Percentiles rank a stretch among this genome's conserved stretches.
Conservation (phyloP, 2,329 filamentous ascomycete genomes). For the Talaromyces islandicus region DNA sequence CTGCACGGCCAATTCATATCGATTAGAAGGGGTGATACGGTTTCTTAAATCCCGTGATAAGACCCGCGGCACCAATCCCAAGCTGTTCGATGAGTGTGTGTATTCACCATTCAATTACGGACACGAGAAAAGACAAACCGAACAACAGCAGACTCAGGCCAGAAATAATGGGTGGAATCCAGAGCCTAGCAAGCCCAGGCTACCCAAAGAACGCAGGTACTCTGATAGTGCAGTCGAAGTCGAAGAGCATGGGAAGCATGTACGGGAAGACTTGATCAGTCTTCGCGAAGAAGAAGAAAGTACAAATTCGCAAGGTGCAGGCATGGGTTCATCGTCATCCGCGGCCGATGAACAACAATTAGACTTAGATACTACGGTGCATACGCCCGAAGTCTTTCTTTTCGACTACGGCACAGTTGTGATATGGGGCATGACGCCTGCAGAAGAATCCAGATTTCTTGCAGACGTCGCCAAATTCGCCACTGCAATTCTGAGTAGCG, state of each 20-base stretch:
- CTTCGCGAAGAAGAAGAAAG: constrained; percentile 45
- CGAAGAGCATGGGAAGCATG: constrained; percentile 51
- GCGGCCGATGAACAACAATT: constrained; percentile 33
- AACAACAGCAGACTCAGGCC: constrained; percentile 15
- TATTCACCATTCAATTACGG: constrained; percentile 89
- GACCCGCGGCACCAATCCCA: constrained; percentile 73
- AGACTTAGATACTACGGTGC: constrained; percentile 81
- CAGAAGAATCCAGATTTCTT: constrained; percentile 82
- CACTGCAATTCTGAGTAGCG: constrained; percentile 76
- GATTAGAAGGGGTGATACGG: constrained; percentile 81
- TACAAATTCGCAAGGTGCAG: constrained; percentile 25
- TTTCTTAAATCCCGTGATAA: constrained; percentile 82
- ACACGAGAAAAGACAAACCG: constrained; percentile 39
- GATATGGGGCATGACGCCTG: constrained; percentile 94
- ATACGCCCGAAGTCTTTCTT: constrained; percentile 90
- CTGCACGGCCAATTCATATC: constrained; percentile 87
- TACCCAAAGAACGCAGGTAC: constrained; percentile 60
- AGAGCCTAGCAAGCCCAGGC: constrained; percentile 16
- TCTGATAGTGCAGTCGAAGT: constrained; percentile 62
- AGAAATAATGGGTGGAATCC: constrained; percentile 31
- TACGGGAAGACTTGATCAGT: constrained; percentile 59
- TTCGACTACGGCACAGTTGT: constrained; percentile 98
- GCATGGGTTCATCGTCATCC: constrained; percentile 18
- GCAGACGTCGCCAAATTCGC: constrained; percentile 95
- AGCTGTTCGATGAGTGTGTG: constrained; percentile 94